These are phyloP conservation scores for Phialophora tarda DNA, from an alignment of 2,329 filamentous ascomycete genomes.

Conservation along the genomic window DNA sequence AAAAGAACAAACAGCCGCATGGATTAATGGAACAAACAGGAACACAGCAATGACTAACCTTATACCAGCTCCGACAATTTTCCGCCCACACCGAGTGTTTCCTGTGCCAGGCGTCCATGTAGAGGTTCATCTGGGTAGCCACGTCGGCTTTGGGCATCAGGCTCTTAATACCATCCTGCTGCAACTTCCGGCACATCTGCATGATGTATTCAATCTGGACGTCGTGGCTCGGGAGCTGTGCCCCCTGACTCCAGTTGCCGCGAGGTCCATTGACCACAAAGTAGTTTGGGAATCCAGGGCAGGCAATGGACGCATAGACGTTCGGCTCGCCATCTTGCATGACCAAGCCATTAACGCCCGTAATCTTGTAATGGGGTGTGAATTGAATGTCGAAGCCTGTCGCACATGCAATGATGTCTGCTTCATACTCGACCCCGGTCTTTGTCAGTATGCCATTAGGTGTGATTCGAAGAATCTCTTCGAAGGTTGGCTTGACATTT, in stretches of 20 bases:
- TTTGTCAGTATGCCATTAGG: conserved; percentile 36
- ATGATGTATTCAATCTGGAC: conserved; percentile 42
- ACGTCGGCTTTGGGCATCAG: conserved; percentile 24
- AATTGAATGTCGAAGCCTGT: conserved; percentile 48
- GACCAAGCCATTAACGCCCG: conserved; percentile 39
- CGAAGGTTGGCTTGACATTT: conserved; percentile 37
- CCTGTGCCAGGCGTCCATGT: conserved; percentile 42
- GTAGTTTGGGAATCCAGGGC: conserved; percentile 52
- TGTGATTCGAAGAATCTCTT: conserved; percentile 35
- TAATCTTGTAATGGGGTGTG: conserved; percentile 52
- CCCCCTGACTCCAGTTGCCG: conserved; percentile 41
- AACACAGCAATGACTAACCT: conserved; percentile 11
- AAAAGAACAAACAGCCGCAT: background rate
- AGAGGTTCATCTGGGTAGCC: conserved; percentile 37
- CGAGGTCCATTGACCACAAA: conserved; percentile 44
- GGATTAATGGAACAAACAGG: background rate
- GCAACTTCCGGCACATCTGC: conserved; percentile 43
- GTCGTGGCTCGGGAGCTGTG: conserved; percentile 37
- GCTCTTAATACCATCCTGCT: conserved; percentile 44
- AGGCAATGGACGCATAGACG: conserved; percentile 53
- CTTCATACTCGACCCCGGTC: conserved; percentile 34
- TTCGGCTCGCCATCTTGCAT: conserved; percentile 8
- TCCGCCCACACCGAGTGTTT: conserved; percentile 41
- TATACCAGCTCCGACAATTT: conserved; percentile 42
- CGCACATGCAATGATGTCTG: conserved; percentile 43